Conservation (phyloP, 768 basidiomycete genomes). For the Coprinopsis strossmayeri region DNA sequence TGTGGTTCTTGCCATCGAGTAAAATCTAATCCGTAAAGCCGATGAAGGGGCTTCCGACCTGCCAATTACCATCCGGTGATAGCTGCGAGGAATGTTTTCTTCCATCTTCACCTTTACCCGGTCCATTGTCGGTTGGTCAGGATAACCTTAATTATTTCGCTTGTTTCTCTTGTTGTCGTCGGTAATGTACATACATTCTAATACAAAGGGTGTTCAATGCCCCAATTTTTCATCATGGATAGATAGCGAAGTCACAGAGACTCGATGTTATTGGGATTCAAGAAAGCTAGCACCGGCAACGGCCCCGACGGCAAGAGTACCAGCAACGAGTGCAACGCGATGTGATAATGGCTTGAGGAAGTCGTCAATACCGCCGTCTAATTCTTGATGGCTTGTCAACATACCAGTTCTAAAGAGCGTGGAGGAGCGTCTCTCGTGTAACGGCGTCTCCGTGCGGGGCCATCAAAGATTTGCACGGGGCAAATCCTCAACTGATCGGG, state of each 20-base stretch:
- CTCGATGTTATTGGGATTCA: neutral
- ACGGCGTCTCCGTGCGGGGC: neutral
- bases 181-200: too few relatives aligned
- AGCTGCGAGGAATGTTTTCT: too few relatives aligned
- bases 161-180: too few relatives aligned
- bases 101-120: neutral
- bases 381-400: neutral
- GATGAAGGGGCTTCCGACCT: neutral
- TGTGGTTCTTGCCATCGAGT: constrained; percentile 11
- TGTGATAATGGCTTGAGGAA: neutral
- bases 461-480: neutral
- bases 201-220: neutral
- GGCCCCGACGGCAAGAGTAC: neutral
- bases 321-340: neutral
- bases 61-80: too few relatives aligned
- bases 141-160: too few relatives aligned
- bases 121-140: neutral
- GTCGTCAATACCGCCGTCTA: neutral
- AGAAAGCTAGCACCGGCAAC: constrained; percentile 1
- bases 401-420: neutral
- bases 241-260: neutral
- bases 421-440: neutral
- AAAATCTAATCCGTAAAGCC: neutral
- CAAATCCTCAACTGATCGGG: neutral
- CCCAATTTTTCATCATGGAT: neutral